Percentiles rank a stretch among this genome's conserved stretches.
Conservation (phyloP, 2,329 filamentous ascomycete species). For the Colletotrichum theobromicola region DNA sequence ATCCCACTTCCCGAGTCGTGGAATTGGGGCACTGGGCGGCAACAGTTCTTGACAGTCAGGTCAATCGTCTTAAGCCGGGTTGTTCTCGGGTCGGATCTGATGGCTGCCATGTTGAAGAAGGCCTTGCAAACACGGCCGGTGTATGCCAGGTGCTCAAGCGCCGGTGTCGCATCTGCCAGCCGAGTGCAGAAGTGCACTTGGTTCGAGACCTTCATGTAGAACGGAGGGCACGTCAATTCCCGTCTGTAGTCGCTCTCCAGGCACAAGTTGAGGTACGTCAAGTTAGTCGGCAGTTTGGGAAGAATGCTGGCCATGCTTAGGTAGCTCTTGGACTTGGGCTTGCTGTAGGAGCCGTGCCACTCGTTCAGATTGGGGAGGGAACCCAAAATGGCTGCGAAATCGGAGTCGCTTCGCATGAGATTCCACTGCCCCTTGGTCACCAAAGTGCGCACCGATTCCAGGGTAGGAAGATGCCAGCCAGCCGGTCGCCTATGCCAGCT, state of each 20-base stretch:
- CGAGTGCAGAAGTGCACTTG: slow-evolving; percentile 65
- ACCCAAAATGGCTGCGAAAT: slow-evolving; percentile 66
- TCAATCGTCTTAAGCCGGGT: slow-evolving; percentile 69
- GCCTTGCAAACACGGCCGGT: slow-evolving; percentile 73
- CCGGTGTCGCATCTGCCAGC: slow-evolving; percentile 64
- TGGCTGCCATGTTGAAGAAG: slow-evolving; percentile 68
- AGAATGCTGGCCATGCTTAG: slow-evolving; percentile 71
- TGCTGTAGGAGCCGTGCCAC: slow-evolving; percentile 70
- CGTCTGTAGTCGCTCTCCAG: slow-evolving; percentile 76
- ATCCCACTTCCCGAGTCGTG: slow-evolving; percentile 73
- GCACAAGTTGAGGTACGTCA: slow-evolving; percentile 70
- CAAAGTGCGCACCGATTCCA: slow-evolving; percentile 67
- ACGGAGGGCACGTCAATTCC: slow-evolving; percentile 64
- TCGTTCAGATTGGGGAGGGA: slow-evolving; percentile 70
- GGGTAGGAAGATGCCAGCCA: slow-evolving; percentile 44
- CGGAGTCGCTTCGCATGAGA: slow-evolving; percentile 65
- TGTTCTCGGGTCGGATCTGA: slow-evolving; percentile 50
- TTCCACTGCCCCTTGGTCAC: slow-evolving; percentile 82
- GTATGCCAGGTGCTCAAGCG: slow-evolving; percentile 72
- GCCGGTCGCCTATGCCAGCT: slow-evolving; percentile 25
- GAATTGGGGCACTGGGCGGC: slow-evolving; percentile 59
- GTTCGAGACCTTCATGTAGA: slow-evolving; percentile 64
- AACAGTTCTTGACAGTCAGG: slow-evolving; percentile 77
- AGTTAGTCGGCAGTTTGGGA: slow-evolving; percentile 57
- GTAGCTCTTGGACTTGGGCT: slow-evolving; percentile 77